Base-by-base conservation (phyloP, 2,329 filamentous ascomycete species). In the Amylocarpus encephaloides region DNA sequence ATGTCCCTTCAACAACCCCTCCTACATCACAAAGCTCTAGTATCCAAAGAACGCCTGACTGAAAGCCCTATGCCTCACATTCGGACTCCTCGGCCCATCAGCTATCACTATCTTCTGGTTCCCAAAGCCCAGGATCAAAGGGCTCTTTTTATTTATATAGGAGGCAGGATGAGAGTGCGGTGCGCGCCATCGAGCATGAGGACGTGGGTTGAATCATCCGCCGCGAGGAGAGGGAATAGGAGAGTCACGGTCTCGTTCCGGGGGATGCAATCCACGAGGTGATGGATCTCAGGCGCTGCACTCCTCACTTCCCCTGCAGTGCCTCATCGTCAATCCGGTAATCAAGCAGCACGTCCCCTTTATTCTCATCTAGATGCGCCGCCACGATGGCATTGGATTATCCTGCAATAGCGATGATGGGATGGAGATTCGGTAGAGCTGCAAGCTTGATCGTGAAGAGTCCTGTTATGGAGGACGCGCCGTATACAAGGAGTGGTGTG, bases 371-470 rank as follows among this genome's bases (percentile, higher is more conserved):
- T 10, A 43, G 26, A n/a, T 12, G 22, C 16, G 34, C 4, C 12
- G 34, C 12, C 5, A 36, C 34, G 50, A 72, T 75, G 0, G 66
- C 53, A 2, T 64, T 62, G 13, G 70, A 71, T n/a, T 68, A 62
- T 2, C 79, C 78, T 1, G 77, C 78, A 11, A 83, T 67, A 2
- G 71, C 71, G 51, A 83, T 78, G 33, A 83, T 69, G 0, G 79
- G 79, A 56, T 80, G 75, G n/a, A 82, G 73, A 41, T 76, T 74
- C 2, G 70, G 63, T 6, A 56, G 55, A 13, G 39, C 51, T 13
- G 59, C 58, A 38, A 82, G 67, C 58, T 83, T 76, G 40, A 82
- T 69, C 0, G 73, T 76, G 51, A 74, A 83, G 1, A 75, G 69
- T 3, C 79, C 81, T 0, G 82, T 77, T 0, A 78, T 73, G 0